A percentile compares a stretch with the other conserved stretches of the same genome.
Conservation (phyloP, 169 alveolate species). For the Fabrea salina region DNA sequence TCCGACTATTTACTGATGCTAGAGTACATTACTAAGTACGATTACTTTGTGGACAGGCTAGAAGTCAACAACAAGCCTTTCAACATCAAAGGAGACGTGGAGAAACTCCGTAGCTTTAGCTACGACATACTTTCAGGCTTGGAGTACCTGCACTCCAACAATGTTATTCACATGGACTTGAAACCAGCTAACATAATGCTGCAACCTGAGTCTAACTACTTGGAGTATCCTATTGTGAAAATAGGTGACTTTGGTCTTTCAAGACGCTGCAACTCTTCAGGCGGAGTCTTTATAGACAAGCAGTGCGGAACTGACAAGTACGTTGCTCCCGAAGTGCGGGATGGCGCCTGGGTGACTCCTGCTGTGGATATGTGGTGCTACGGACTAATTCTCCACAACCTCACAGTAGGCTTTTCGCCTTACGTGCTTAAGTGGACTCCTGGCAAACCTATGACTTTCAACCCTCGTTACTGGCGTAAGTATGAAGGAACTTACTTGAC, state of each 20-base stretch:
- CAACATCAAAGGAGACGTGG: constrained; percentile 29
- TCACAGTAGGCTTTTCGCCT: not conserved
- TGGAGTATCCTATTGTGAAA: constrained; percentile 59
- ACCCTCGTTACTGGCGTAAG: not conserved
- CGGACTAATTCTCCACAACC: not conserved
- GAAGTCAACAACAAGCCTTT: constrained; percentile 32
- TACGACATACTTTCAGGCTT: constrained; percentile 26
- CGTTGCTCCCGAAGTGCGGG: not conserved
- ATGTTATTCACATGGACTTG: constrained; percentile 76
- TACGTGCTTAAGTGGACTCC: not conserved
- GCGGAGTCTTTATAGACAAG: not conserved
- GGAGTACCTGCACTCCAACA: constrained; percentile 55
- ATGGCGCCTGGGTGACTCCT: not conserved
- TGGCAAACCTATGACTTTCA: not conserved
- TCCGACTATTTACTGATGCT: constrained; percentile 30
- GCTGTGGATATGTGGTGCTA: constrained; percentile 3
- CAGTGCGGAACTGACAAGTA: not conserved
- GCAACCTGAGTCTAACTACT: constrained; percentile 38
- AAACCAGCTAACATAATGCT: constrained; percentile 80
- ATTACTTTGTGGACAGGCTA: constrained; percentile 34
- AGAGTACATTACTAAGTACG: constrained; percentile 32
- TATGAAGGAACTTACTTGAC: not conserved
- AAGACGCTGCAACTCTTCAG: constrained; percentile 1
- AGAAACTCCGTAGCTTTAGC: constrained; percentile 35
- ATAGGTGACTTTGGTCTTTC: constrained; percentile 61